A percentile compares a stretch with the other conserved stretches of the same genome.
These are phyloP conservation scores for Exophiala spinifera DNA, from an alignment of 2,329 filamentous ascomycete genomes.

Conservation along the genomic window DNA sequence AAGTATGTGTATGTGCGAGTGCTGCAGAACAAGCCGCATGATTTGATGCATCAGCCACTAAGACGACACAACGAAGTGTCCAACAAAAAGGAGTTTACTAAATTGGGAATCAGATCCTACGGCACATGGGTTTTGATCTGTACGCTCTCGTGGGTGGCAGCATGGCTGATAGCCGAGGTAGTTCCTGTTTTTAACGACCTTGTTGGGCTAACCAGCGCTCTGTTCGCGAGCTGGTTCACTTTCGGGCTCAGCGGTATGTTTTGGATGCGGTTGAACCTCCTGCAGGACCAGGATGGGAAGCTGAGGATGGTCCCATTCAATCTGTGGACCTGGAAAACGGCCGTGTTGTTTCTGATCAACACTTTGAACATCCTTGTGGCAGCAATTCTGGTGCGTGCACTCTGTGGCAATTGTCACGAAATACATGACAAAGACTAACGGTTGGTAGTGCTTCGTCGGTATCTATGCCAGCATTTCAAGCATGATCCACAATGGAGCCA, in stretches of 20 bases:
- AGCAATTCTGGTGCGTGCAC: constrained; percentile 17
- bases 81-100: background rate
- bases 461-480: constrained; percentile 31
- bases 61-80: constrained; percentile 25
- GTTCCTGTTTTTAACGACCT: constrained; percentile 68
- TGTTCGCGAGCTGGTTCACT: constrained; percentile 68
- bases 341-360: constrained; percentile 19
- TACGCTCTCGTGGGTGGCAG: constrained; percentile 55
- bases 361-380: constrained; percentile 18
- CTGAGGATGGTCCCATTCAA: constrained; percentile 3
- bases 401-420: background rate
- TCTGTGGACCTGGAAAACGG: constrained; percentile 8
- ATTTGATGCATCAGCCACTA: constrained; percentile 53
- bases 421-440: background rate
- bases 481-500: constrained; percentile 19
- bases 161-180: constrained; percentile 66
- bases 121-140: constrained; percentile 60
- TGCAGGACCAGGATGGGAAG: constrained; percentile 32
- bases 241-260: constrained; percentile 39
- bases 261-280: constrained; percentile 34
- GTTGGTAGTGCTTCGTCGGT: constrained; percentile 29
- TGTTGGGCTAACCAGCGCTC: constrained; percentile 59
- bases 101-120: constrained; percentile 41
- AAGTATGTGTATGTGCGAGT: constrained; percentile 65
- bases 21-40: constrained; percentile 50